phyloP scores from a whole-genome alignment of 2,329 filamentous ascomycete genomes.

The Apiospora marii region DNA sequence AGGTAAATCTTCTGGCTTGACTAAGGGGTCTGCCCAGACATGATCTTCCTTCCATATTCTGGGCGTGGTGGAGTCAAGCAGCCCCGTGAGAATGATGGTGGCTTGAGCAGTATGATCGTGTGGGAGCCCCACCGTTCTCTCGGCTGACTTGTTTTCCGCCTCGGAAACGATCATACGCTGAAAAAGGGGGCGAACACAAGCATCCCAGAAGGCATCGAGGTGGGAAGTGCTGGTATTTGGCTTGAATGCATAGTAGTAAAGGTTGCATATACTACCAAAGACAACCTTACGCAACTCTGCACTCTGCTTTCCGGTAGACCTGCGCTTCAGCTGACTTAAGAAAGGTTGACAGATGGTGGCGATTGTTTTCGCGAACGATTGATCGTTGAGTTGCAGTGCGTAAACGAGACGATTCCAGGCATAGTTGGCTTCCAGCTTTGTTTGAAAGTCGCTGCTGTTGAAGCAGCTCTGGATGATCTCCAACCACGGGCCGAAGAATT shows the following conservation, averaged over 20 bases:
- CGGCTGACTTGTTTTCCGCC: slow-evolving; percentile 37
- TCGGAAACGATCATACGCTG: slow-evolving; percentile 57
- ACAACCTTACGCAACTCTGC: slow-evolving; percentile 65
- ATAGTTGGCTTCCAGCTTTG: slow-evolving; percentile 78
- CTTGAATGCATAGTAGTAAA: slow-evolving; percentile 84
- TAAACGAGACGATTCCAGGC: slow-evolving; percentile 90
- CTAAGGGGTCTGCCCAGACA: slow-evolving; percentile 65
- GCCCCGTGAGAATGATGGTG: slow-evolving; percentile 74
- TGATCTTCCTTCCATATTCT: slow-evolving; percentile 79
- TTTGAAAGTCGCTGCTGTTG: slow-evolving; percentile 76
- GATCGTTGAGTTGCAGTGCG: slow-evolving; percentile 70
- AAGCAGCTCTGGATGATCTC: slow-evolving; percentile 83
- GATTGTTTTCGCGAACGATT: slow-evolving; percentile 63
- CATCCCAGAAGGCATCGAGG: slow-evolving; percentile 80
- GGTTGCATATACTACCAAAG: slow-evolving; percentile 76
- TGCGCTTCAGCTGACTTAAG: slow-evolving; percentile 72
- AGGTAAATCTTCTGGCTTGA: slow-evolving; percentile 79
- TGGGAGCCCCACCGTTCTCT: slow-evolving; percentile 45
- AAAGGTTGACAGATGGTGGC: slow-evolving; percentile 71
- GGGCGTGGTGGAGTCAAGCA: slow-evolving; percentile 68
- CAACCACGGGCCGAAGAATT: slow-evolving; percentile 77
- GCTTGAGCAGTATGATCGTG: slow-evolving; percentile 63
- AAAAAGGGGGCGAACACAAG: slow-evolving; percentile 73
- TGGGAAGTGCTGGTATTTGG: slow-evolving; percentile 72
- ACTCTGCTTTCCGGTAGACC: slow-evolving; percentile 62